These are phyloP conservation scores for Boletus rufocinnamomeus DNA, from an alignment of 768 basidiomycete genomes.

Conservation along the genomic window DNA sequence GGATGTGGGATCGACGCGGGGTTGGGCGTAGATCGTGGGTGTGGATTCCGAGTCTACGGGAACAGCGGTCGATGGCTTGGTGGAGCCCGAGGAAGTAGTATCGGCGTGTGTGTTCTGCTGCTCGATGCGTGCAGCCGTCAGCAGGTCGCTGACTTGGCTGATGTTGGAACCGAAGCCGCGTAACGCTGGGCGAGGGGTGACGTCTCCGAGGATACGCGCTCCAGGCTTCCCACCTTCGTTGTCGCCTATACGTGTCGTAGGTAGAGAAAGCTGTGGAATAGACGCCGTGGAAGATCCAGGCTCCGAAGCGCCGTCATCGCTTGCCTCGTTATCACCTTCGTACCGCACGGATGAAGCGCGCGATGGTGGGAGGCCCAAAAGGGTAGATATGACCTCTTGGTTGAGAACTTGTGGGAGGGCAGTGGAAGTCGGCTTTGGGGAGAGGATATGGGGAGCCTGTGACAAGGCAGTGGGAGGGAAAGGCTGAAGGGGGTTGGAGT, in stretches of 20 bases:
- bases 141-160: conserved; percentile 31
- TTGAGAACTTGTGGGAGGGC: conserved; percentile 66
- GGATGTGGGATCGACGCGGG: conserved; percentile 4
- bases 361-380: conserved; percentile 55
- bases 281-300: conserved; percentile 44
- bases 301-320: conserved; percentile 38
- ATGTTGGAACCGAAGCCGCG: conserved; percentile 39
- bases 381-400: conserved; percentile 65
- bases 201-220: conserved; percentile 44
- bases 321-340: conserved; percentile 59
- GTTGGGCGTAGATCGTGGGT: conserved; percentile 19
- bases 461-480: conserved; percentile 23
- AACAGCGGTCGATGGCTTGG: not conserved
- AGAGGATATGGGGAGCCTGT: conserved; percentile 45
- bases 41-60: conserved; percentile 9
- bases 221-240: conserved; percentile 21
- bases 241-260: conserved; percentile 16
- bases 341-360: conserved; percentile 45
- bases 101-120: conserved; percentile 17
- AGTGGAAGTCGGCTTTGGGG: conserved; percentile 56
- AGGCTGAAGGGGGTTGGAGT: conserved; percentile 13
- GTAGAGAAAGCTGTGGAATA: conserved; percentile 37
- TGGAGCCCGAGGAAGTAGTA: conserved; percentile 1
- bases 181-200: conserved; percentile 59
- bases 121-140: conserved; percentile 27